Base-by-base conservation (phyloP, 163 green algal species). In the Volvox carteri region DNA sequence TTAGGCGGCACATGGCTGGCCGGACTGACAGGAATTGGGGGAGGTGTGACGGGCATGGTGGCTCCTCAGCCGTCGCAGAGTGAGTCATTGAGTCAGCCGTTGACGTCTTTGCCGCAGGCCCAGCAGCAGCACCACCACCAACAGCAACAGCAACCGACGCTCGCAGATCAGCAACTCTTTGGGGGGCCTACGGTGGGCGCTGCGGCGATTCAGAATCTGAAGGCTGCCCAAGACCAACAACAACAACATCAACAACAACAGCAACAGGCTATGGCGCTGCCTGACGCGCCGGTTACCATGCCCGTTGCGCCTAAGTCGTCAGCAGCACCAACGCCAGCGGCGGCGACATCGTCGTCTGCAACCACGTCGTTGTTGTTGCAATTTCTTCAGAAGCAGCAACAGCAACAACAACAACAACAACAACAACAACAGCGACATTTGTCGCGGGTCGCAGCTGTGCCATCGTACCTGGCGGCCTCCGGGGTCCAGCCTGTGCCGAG, bases 181-280 rank as follows among this genome's bases (percentile, higher is more conserved):
- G n/a, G n/a, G n/a, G n/a, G 72, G 41, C 16, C 4, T 79, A 35
- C 74, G n/a, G 77, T 56, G 5, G 35, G 37, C 1, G 52, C 77
- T 0, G 77, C 77, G 12, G 52, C 50, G 77, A 73, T 73, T 50
- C 77, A 85, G 77, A 35, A 33, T 2, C 30, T 85, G 77, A 62
- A 85, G 54, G 1, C 52, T 56, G 35, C 50, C 14, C 46, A 68
- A 33, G 48, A 3, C 1, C 42, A 41, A 6, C 77, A 54, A 6
- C 77, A 60, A 48, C 75, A 70, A 21, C 74, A 33, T 9, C 75
- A 70, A 6, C 77, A 60, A 48, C 75, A 70, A 21, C 74, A 33
- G 30, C 75, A 70, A 30, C 18, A 72, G 25, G n/a, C 28, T 14
- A 4, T 25, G n/a, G 5, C 35, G 12, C 73, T 65, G 1, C 21